Percentiles rank a stretch among this genome's conserved stretches.
These are phyloP conservation scores for Zizania latifolia DNA, from an alignment of 176 grass and related monocot species.

Conservation along the genomic window DNA sequence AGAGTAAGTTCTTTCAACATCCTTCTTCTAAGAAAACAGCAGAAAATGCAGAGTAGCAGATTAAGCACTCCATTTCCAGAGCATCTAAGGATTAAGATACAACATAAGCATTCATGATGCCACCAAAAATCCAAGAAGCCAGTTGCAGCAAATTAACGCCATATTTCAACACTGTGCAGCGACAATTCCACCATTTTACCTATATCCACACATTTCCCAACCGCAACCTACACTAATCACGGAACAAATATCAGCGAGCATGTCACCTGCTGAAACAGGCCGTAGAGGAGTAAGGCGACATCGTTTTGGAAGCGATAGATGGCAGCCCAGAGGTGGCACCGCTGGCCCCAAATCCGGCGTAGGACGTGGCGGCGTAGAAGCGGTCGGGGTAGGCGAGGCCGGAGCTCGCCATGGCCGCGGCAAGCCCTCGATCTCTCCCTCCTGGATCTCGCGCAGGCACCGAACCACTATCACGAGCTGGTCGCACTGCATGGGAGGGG, in stretches of 20 bases:
- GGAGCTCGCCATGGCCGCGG: slow-evolving; percentile 65
- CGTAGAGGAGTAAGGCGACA: slow-evolving; percentile 86
- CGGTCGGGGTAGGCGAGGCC: slow-evolving; percentile 88
- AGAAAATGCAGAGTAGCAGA: too few species aligned
- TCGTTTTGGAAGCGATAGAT: slow-evolving; percentile 84
- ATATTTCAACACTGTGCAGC: background rate
- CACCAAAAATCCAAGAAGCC: background rate
- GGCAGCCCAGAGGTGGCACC: slow-evolving; percentile 22
- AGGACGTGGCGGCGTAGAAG: slow-evolving; percentile 84
- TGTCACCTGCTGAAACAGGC: slow-evolving; percentile 79
- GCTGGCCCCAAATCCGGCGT: slow-evolving; percentile 53
- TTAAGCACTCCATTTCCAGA: too few species aligned
- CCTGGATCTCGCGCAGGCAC: slow-evolving; percentile 7
- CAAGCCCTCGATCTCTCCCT: slow-evolving; percentile 38
- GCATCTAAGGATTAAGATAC: too few species aligned
- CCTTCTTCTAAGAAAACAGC: too few species aligned
- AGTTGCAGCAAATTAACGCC: background rate
- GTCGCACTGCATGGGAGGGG: too few species aligned
- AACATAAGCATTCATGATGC: slow-evolving; percentile 49
- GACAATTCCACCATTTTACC: background rate
- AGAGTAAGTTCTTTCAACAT: too few species aligned
- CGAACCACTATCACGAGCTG: background rate
- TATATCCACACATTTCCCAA: slow-evolving; percentile 36
- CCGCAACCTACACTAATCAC: background rate
- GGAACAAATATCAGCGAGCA: background rate